Percentiles rank a stretch among this genome's conserved stretches.
phyloP scores from a whole-genome alignment of 2,329 filamentous ascomycete genomes.

The Anthostomella pinea region DNA sequence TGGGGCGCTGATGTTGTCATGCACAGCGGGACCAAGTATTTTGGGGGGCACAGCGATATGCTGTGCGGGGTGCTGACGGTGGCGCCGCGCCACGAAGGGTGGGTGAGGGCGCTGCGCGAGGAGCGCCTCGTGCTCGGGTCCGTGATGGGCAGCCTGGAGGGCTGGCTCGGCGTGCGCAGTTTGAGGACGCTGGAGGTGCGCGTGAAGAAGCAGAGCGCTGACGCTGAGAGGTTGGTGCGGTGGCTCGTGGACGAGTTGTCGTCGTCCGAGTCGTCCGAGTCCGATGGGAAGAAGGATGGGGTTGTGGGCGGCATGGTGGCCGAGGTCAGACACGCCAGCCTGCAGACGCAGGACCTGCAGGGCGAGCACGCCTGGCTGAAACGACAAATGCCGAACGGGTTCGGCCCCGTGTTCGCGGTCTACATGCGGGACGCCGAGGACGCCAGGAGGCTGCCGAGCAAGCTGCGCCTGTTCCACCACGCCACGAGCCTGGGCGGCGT shows the following conservation, averaged over 20 bases:
- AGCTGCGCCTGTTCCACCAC: constrained; percentile 83
- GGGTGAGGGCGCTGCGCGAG: constrained; percentile 56
- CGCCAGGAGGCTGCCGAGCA: constrained; percentile 71
- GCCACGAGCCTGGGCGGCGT: constrained; percentile 92
- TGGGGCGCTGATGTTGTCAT: constrained; percentile 83
- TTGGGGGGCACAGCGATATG: constrained; percentile 93
- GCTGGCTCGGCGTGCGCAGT: constrained; percentile 87
- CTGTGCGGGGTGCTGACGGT: constrained; percentile 81
- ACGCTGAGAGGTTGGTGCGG: constrained; percentile 63
- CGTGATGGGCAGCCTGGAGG: constrained; percentile 86
- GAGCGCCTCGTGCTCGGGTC: constrained; percentile 78
- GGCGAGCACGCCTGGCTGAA: constrained; percentile 67
- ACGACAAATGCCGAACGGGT: constrained; percentile 89
- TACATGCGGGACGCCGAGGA: constrained; percentile 56
- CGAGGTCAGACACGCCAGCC: constrained; percentile 70
- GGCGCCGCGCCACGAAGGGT: constrained; percentile 50
- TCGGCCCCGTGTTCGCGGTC: constrained; percentile 83
- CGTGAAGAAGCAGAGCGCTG: constrained; percentile 72
- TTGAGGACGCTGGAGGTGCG: constrained; percentile 82
- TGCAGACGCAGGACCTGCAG: constrained; percentile 61
- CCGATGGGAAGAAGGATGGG: constrained; percentile 31
- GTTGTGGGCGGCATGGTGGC: constrained; percentile 53
- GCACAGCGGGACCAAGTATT: constrained; percentile 94
- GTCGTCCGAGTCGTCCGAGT: too few relatives aligned
- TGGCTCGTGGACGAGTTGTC: constrained; percentile 63